phyloP scores from a whole-genome alignment of 805 yeast species.

The Pichia ethanolica region DNA sequence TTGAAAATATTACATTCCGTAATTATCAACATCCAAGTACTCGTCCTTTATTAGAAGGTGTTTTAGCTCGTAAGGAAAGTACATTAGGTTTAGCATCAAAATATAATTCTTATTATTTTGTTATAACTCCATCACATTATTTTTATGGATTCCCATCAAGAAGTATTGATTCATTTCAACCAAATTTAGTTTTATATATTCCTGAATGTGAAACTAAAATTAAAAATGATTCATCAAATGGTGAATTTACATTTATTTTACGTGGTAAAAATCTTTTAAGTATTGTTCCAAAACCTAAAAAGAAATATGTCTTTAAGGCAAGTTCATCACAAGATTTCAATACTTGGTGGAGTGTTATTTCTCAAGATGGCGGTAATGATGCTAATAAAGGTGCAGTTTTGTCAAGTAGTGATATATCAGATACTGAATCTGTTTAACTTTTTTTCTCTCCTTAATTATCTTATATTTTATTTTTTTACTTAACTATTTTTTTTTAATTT shows the following conservation, averaged over 20 bases:
- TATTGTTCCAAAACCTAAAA: constrained; percentile 30
- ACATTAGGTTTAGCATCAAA: constrained; percentile 29
- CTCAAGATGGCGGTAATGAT: constrained; percentile 21
- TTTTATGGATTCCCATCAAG: constrained; percentile 40
- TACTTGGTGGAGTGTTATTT: constrained; percentile 38
- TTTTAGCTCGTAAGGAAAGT: constrained; percentile 38
- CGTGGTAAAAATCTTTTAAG: constrained; percentile 29
- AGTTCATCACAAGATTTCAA: constrained; percentile 36
- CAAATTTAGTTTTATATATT: constrained; percentile 37
- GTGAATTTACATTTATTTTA: constrained; percentile 33
- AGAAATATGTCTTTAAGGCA: constrained; percentile 34
- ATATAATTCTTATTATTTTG: constrained; percentile 39
- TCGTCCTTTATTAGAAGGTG: constrained; percentile 41
- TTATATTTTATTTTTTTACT: not conserved
- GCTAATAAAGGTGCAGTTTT: constrained; percentile 1
- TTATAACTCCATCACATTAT: constrained; percentile 37
- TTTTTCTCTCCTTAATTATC: not conserved
- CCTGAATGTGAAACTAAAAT: constrained; percentile 36
- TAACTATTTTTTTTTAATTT: not conserved
- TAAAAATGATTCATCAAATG: constrained; percentile 18
- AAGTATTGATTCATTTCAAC: constrained; percentile 36
- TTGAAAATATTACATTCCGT: constrained; percentile 30
- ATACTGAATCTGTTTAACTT: not conserved
- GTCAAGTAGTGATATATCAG: not conserved
- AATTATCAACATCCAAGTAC: constrained; percentile 35